Conservation (phyloP, 192 early-diverging fungal genomes). For the Thamnidium elegans region DNA sequence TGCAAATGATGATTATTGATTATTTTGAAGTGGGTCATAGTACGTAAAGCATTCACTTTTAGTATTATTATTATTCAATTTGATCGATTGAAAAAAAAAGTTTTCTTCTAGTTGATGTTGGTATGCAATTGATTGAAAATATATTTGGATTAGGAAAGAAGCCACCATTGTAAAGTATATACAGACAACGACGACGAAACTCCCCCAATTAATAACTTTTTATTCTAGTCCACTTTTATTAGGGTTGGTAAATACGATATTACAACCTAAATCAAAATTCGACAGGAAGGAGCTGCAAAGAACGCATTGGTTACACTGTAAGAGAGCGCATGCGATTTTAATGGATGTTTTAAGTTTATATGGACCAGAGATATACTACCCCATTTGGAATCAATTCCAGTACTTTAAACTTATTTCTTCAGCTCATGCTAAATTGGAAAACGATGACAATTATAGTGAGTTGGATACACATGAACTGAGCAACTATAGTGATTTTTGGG, state of each 20-base stretch:
- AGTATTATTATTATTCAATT: neutral
- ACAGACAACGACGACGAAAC: neutral
- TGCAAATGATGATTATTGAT: constrained; percentile 13
- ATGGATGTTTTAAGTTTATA: neutral
- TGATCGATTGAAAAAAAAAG: neutral
- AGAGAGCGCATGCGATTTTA: neutral
- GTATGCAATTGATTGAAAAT: constrained; percentile 11
- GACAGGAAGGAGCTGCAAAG: neutral
- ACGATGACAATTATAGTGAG: constrained; percentile 1
- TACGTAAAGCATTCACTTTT: neutral
- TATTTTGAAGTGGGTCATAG: constrained; percentile 12
- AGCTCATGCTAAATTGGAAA: neutral
- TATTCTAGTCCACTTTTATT: neutral
- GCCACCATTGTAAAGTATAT: constrained; percentile 11
- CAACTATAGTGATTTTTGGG: constrained; percentile 3
- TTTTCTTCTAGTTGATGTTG: constrained; percentile 1
- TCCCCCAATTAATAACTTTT: neutral
- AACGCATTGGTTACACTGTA: constrained; percentile 11
- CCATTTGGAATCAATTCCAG: neutral
- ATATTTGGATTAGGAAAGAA: neutral
- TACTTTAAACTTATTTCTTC: neutral
- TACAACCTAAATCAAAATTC: neutral
- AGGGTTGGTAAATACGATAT: neutral
- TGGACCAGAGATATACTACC: neutral
- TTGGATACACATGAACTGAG: neutral